phyloP scores from a whole-genome alignment of 2,329 filamentous ascomycete genomes.

The Fusarium sp. region DNA sequence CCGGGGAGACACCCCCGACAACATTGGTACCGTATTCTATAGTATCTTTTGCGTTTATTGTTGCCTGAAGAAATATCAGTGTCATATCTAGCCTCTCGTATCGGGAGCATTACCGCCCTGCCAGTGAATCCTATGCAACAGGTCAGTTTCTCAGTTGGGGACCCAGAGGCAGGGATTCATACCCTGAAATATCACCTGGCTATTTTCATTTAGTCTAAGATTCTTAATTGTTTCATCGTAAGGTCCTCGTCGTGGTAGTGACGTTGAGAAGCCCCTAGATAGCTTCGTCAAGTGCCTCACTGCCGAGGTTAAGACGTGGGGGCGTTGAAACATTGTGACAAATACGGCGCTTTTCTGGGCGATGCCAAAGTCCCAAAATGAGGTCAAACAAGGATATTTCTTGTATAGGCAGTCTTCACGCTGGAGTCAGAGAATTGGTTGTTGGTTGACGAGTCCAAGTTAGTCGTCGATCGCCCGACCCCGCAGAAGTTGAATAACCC shows the following conservation, averaged over 20 bases:
- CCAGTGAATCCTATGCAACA: slow-evolving; percentile 51
- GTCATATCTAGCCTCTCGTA: not conserved
- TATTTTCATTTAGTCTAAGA: slow-evolving; percentile 43
- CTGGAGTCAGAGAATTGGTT: not conserved
- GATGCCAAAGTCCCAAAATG: not conserved
- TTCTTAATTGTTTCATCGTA: slow-evolving; percentile 49
- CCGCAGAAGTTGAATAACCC: not conserved
- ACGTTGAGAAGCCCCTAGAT: not conserved
- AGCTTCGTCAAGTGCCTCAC: not conserved
- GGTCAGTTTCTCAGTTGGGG: too few relatives aligned
- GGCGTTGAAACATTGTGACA: not conserved
- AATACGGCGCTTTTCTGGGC: not conserved
- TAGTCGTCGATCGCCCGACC: not conserved
- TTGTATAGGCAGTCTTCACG: not conserved
- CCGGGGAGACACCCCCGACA: slow-evolving; percentile 54
- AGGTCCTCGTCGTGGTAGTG: not conserved
- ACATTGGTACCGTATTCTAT: slow-evolving; percentile 54
- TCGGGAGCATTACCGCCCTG: slow-evolving; percentile 46
- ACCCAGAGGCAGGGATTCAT: not conserved
- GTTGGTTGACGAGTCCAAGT: not conserved
- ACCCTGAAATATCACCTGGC: slow-evolving; percentile 54
- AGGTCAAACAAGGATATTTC: not conserved
- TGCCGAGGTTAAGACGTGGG: not conserved
- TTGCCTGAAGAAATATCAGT: slow-evolving; percentile 46
- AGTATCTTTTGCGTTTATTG: slow-evolving; percentile 52